phyloP scores from a whole-genome alignment of 2,329 filamentous ascomycete species.

The Penicillium occitanis region DNA sequence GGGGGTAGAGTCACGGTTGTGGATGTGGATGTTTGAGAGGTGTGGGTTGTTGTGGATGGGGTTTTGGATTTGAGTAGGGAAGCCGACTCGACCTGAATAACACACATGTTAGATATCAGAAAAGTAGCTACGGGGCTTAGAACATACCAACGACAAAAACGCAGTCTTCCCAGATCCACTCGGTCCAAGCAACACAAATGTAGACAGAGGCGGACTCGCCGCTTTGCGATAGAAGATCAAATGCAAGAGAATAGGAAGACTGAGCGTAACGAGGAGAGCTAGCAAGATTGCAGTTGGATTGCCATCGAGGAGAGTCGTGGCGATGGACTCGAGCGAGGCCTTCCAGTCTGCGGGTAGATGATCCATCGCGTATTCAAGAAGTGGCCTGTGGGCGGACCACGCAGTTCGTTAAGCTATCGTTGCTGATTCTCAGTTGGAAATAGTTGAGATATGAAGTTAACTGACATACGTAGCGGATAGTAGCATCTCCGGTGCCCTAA shows the following conservation, averaged over 20 bases:
- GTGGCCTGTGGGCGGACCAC: not conserved
- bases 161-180: constrained; percentile 84
- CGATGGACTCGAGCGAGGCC: constrained; percentile 35
- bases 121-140: too few relatives aligned
- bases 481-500: constrained; percentile 13
- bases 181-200: constrained; percentile 78
- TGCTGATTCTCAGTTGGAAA: not conserved
- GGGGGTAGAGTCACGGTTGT: constrained; percentile 58
- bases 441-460: not conserved
- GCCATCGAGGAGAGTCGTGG: constrained; percentile 46
- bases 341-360: constrained; percentile 33
- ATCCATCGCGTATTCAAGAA: constrained; percentile 22
- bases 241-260: constrained; percentile 77
- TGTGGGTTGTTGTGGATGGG: constrained; percentile 53
- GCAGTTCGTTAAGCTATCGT: not conserved
- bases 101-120: not conserved
- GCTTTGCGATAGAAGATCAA: constrained; percentile 66
- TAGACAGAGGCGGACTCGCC: constrained; percentile 63
- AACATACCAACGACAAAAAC: constrained; percentile 70
- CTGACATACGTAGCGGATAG: not conserved
- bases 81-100: constrained; percentile 47
- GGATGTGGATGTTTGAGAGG: constrained; percentile 60
- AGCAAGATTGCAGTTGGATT: constrained; percentile 56
- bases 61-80: constrained; percentile 37
- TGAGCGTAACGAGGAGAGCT: constrained; percentile 68